Evolutionary conservation across 306 rosid species (phyloP), one percentile per base, ranked within the genome.

Genomic region (Trichosanthes truncata): DNA sequence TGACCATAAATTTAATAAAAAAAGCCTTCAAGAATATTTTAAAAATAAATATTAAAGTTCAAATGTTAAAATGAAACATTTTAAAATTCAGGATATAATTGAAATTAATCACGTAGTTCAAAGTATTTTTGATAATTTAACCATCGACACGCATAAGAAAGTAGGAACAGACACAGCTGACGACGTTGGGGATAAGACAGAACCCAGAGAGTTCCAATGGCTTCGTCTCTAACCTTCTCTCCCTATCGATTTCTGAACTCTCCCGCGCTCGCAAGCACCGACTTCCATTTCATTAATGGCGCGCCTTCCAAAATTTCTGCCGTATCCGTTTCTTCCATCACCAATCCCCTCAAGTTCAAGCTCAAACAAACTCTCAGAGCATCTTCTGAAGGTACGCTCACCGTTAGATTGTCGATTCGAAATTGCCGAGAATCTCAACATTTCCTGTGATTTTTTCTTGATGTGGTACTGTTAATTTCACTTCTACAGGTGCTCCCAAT

Each of bases 371-470:
- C 65, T 35, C 82, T 0, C 0, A 85, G 79, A 87, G 88, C 89
- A 7, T 87, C 95, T 61, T 81, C 94, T 72, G 86, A 91, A 89
- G 95, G 98, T 89, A 9, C 23, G 63, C 11, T 17, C 57, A 0
- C 62, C 61, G 25, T 23, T 35, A 0, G 7, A 5, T 40, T 40
- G 69, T 35, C 6, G 45, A 65, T 86, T 74, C 49, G 49, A 45
- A 45, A 45, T 45, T 45, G 49, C 6, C 49, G 13, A 45, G 49
- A 45, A 45, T n/a, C n/a, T n/a, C 51, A 11, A 41, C 6, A 41
- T 41, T 41, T 41, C 10, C 1, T 41, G 7, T 45, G 7, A 45
- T 10, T 45, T 45, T 45, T 45, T 45, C 14, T 13, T 59, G 36
- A 26, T 3, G 25, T 25, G 8, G 8, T 59, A 23, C 36, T 0